Percentiles rank a stretch among this genome's conserved stretches.
Conservation (phyloP, 768 basidiomycete genomes). For the Hericium rajendrae region DNA sequence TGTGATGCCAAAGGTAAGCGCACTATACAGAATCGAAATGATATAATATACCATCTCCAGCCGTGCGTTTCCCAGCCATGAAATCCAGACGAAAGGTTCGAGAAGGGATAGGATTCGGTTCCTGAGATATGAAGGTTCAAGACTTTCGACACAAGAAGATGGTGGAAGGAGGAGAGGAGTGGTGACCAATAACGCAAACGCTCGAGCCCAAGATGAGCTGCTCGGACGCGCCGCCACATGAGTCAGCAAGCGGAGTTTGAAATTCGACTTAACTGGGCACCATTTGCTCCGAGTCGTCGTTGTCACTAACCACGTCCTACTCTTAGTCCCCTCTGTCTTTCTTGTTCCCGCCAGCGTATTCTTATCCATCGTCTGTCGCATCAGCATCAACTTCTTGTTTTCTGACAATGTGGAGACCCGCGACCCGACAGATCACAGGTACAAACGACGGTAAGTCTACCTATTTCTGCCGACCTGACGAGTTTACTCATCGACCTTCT, state of each 20-base stretch:
- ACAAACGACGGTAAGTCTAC: conserved; percentile 74
- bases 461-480: neutral
- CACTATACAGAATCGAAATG: too few species aligned
- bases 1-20: neutral
- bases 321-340: neutral
- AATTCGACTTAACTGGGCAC: neutral
- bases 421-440: conserved; percentile 82
- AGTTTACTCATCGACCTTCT: neutral
- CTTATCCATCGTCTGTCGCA: conserved; percentile 11
- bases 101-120: too few species aligned
- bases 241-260: neutral
- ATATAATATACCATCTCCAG: neutral
- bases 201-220: neutral
- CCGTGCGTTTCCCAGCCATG: conserved; percentile 18
- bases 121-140: too few species aligned
- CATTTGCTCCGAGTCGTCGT: neutral
- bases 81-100: neutral
- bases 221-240: neutral
- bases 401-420: conserved; percentile 73
- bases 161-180: neutral
- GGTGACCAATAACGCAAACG: neutral
- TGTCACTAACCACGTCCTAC: neutral
- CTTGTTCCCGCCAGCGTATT: conserved; percentile 11
- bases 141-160: too few species aligned
- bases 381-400: conserved; percentile 2